Evolutionary conservation across 495 filamentous ascomycete genomes (phyloP).

Genomic region (Mytilinidion resinicola): DNA sequence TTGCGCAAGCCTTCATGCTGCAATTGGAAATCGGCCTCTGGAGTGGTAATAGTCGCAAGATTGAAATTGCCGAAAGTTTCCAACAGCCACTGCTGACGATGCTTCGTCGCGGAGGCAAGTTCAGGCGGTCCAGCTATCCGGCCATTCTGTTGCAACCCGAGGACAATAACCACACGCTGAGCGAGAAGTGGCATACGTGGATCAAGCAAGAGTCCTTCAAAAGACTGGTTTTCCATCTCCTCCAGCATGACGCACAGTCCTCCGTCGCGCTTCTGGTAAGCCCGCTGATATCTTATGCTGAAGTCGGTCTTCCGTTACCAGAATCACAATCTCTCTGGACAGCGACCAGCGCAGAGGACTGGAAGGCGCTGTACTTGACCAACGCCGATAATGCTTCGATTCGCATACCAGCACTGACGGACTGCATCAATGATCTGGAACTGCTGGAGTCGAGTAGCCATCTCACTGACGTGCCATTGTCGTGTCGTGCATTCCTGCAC

Average conservation of each 20-base stretch:
- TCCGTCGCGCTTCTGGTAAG: slow-evolving; percentile 52
- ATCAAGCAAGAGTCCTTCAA: slow-evolving; percentile 31
- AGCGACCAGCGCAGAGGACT: slow-evolving; percentile 48
- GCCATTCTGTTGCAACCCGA: slow-evolving; percentile 39
- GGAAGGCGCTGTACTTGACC: slow-evolving; percentile 48
- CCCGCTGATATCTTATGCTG: slow-evolving; percentile 57
- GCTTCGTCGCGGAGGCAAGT: slow-evolving; percentile 34
- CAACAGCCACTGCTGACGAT: slow-evolving; percentile 47
- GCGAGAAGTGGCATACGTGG: slow-evolving; percentile 56
- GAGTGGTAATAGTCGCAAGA: slow-evolving; percentile 61
- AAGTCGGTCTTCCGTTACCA: slow-evolving; percentile 55
- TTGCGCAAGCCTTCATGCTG: slow-evolving; percentile 51
- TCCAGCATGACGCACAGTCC: slow-evolving; percentile 52
- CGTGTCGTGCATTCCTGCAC: slow-evolving; percentile 49
- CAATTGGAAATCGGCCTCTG: slow-evolving; percentile 56
- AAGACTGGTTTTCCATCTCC: slow-evolving; percentile 52
- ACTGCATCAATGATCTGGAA: slow-evolving; percentile 48
- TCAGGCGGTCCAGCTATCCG: slow-evolving; percentile 45
- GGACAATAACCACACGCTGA: slow-evolving; percentile 44
- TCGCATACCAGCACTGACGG: slow-evolving; percentile 43
- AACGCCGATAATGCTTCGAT: not conserved
- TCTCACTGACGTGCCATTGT: slow-evolving; percentile 46
- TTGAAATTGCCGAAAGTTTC: slow-evolving; percentile 61
- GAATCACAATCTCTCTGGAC: slow-evolving; percentile 50
- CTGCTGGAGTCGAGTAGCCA: slow-evolving; percentile 38